Percentiles rank a stretch among this genome's conserved stretches.
Evolutionary conservation across 345 rosid genomes (phyloP).

Genomic region (Leavenworthia alabamica): DNA sequence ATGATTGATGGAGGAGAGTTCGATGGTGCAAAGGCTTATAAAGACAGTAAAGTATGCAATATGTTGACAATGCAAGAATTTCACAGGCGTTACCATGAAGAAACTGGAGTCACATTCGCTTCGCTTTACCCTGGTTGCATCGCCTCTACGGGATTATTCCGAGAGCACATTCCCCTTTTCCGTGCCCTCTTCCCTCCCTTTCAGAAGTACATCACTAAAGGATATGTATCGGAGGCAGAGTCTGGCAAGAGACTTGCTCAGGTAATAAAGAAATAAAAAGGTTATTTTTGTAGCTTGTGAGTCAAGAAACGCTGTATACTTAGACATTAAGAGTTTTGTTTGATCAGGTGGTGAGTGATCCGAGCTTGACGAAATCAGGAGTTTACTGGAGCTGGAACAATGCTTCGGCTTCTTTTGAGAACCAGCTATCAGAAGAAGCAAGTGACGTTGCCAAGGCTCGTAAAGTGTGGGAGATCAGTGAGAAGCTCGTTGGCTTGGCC

Average conservation of each 20-base stretch:
- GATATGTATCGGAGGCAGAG: slow-evolving; percentile 82
- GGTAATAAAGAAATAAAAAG: slow-evolving; percentile 25
- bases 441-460: slow-evolving; percentile 85
- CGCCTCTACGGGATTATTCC: slow-evolving; percentile 89
- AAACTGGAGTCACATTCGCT: slow-evolving; percentile 74
- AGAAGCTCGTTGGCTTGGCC: slow-evolving; percentile 95
- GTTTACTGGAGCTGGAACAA: slow-evolving; percentile 99
- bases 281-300: not conserved
- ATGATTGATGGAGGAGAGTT: slow-evolving; percentile 96
- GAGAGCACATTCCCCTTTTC: slow-evolving; percentile 95
- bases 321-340: not conserved
- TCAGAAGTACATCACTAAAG: slow-evolving; percentile 97
- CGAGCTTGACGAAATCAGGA: slow-evolving; percentile 92
- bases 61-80: slow-evolving; percentile 96
- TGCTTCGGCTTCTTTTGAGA: slow-evolving; percentile 84
- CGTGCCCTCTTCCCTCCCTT: slow-evolving; percentile 91
- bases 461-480: slow-evolving; percentile 90
- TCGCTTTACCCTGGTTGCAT: slow-evolving; percentile 97
- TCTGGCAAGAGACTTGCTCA: slow-evolving; percentile 81
- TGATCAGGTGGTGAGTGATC: slow-evolving; percentile 78
- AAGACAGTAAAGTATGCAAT: slow-evolving; percentile 98
- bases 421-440: slow-evolving; percentile 88
- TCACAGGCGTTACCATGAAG: slow-evolving; percentile 88
- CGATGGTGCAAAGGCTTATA: slow-evolving; percentile 96
- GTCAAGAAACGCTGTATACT: slow-evolving; percentile 5